Percentiles rank a stretch among this genome's conserved stretches.
These are phyloP conservation scores for sunflower (Helianthus annuus) DNA, from an alignment of 129 eudicot species.

Conservation along the genomic window DNA sequence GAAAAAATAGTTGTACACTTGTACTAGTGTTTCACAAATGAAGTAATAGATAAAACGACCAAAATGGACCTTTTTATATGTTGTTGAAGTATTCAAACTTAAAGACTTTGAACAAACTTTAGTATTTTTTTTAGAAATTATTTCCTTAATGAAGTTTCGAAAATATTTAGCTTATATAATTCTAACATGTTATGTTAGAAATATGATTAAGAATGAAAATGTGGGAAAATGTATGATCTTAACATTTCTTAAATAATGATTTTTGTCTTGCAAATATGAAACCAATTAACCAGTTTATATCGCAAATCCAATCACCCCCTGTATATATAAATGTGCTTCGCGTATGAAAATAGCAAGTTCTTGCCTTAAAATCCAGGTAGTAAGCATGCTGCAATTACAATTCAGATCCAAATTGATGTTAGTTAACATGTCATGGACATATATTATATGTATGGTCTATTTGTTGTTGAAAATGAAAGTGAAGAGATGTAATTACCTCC, in stretches of 20 bases:
- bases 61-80: neutral
- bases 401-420: slow-evolving; percentile 3
- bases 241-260: neutral
- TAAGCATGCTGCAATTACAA: slow-evolving; percentile 83
- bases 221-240: neutral
- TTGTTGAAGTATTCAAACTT: neutral
- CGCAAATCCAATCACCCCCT: neutral
- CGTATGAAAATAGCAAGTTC: slow-evolving; percentile 8
- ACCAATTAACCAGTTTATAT: neutral
- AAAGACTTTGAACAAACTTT: neutral
- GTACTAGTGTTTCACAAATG: neutral
- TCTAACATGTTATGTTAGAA: too few species aligned
- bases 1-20: too few species aligned
- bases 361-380: slow-evolving; percentile 75
- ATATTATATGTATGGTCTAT: neutral
- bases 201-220: neutral
- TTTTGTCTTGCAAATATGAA: neutral
- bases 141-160: neutral
- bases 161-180: neutral
- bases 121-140: neutral
- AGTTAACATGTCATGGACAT: slow-evolving; percentile 17
- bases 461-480: neutral
- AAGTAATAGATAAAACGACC: neutral
- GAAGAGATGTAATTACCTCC: slow-evolving; percentile 62
- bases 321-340: neutral